Conservation (phyloP, 1,284 basidiomycete genomes). For the Cutaneotrichosporon sp. region DNA sequence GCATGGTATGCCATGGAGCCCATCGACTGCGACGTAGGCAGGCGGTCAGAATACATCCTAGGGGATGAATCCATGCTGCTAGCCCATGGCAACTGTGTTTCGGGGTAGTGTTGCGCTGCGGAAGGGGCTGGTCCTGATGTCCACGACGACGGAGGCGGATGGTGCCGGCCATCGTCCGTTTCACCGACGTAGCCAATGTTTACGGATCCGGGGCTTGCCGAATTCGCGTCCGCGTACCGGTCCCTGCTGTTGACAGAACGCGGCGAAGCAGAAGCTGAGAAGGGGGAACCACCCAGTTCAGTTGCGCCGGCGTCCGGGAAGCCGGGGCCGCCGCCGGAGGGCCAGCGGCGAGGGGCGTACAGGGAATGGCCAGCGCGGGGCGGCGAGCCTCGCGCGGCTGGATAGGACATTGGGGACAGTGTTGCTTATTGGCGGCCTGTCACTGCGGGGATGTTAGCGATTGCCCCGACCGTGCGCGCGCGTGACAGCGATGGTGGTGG, state of each 20-base stretch:
- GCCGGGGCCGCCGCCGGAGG: background rate
- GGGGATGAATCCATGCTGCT: background rate
- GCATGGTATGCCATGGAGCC: constrained; percentile 18
- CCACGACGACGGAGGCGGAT: constrained; percentile 1
- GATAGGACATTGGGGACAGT: constrained; percentile 12
- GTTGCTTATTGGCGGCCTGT: constrained; percentile 9
- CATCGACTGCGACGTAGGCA: constrained; percentile 21
- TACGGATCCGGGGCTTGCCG: too few relatives aligned
- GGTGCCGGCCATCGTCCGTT: background rate
- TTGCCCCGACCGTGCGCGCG: background rate
- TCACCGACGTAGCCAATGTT: too few relatives aligned
- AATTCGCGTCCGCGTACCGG: constrained; percentile 3
- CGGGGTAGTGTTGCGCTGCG: background rate
- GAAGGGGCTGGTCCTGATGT: background rate
- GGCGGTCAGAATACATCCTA: constrained; percentile 6
- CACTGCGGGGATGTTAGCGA: constrained; percentile 6
- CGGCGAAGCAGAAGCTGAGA: background rate
- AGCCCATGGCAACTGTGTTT: background rate
- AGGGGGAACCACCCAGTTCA: background rate
- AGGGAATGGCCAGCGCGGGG: constrained; percentile 15
- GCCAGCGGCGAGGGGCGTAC: background rate
- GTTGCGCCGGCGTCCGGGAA: background rate
- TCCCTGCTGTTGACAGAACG: constrained; percentile 2
- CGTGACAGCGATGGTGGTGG: background rate
- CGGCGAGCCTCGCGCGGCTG: constrained; percentile 21